Base-by-base conservation (phyloP, 2,329 filamentous ascomycete species). In the Triangularia setosa region DNA sequence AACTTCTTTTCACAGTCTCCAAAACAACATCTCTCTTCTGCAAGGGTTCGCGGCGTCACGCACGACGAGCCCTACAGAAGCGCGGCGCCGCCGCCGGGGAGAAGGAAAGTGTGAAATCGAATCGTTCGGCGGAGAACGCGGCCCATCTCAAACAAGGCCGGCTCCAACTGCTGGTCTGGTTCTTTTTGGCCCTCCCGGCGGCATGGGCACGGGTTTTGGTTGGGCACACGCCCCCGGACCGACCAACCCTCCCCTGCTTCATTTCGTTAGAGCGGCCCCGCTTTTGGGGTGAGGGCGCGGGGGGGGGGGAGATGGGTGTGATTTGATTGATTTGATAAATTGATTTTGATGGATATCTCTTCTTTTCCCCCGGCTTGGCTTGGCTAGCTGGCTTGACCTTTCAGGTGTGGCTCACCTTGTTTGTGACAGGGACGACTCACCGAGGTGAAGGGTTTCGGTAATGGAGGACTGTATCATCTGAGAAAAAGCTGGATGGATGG, bases 121-220 rank as follows among this genome's bases (percentile, higher is more conserved):
- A 69, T 69, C 65, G 68, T 54, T 54, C 33, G 60, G 65, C 64
- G 57, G 61, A 63, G 64, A 62, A 48, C 40, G 62, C 63, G 65
- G 68, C 52, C 64, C 63, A 64, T 64, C 66, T 68, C 64, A 66
- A 63, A 66, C 64, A 40, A 65, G 30, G 55, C 44, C 55, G 60
- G 58, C 60, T 60, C 4, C n/a, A n/a, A n/a, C 2, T 44, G 4
- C 8, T 44, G 5, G 4, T 44, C 8, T 6, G n/a, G n/a, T 44
- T 44, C 7, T 21, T 21, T 18, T 48, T 21, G 54, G 65, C 60
- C 40, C 65, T 58, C 60, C 59, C 61, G 58, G 58, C 61, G 52
- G 52, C 52, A 25, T 55, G 21, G 21, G 52, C 52, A 24, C 52
- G 24, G 52, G 16, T 55, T 62, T 62, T 62, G 48, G 53, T 62